phyloP scores from a whole-genome alignment of 441 rosid species.

The Pelargonium citronellum region DNA sequence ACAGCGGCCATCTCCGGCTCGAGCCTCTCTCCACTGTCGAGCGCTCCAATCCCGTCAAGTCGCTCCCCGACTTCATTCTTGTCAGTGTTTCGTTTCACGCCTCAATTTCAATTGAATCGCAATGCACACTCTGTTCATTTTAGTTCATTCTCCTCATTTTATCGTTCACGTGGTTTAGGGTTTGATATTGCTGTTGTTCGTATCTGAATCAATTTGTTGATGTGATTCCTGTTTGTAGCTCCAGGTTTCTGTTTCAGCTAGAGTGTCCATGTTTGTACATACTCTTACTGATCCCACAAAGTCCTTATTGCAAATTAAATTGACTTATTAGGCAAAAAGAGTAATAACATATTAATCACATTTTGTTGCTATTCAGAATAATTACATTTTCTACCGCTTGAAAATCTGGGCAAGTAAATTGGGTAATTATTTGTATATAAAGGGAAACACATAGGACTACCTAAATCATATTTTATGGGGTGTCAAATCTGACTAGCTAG shows the following conservation, averaged over 20 bases:
- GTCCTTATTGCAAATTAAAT: too few relatives aligned
- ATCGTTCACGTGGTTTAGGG: background rate
- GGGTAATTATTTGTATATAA: background rate
- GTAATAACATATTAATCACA: background rate
- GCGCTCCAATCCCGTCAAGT: conserved; percentile 50
- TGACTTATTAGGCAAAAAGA: too few relatives aligned
- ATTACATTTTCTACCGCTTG: background rate
- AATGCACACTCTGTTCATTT: background rate
- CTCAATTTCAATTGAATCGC: background rate
- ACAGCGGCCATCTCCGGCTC: conserved; percentile 81
- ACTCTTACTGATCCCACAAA: too few relatives aligned
- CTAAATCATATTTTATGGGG: too few relatives aligned
- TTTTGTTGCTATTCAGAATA: background rate
- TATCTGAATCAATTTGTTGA: background rate
- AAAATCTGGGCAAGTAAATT: background rate
- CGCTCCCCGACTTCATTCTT: conserved; percentile 80
- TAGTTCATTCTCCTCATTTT: background rate
- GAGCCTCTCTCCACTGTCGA: conserved; percentile 78
- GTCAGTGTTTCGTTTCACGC: conserved; percentile 34
- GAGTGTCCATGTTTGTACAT: too few relatives aligned
- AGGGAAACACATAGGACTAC: background rate
- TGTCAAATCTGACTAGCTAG: background rate
- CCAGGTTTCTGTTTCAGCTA: background rate
- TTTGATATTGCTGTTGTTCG: background rate
- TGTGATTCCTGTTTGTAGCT: background rate